Evolutionary conservation across 768 basidiomycete species (phyloP), one percentile per base, ranked within the genome.

Genomic region (Leccinum fibrillosum): DNA sequence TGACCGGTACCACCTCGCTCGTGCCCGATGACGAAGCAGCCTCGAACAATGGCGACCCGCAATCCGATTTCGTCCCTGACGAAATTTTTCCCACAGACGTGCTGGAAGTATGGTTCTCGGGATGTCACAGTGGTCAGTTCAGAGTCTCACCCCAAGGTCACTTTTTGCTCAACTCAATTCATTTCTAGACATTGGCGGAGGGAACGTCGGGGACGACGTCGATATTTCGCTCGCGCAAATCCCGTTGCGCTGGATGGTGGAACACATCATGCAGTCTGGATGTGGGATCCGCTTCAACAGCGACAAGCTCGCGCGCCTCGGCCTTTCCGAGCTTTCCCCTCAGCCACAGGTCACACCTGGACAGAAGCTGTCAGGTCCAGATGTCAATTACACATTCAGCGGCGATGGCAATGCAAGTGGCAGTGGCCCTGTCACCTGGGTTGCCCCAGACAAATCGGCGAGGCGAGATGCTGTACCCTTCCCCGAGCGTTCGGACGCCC

Each of bases 21-120:
- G 34, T 11, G 12, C 13, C 4, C 11, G 19, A 23, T 12, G 35
- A 19, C 28, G 57, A 48, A 10, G 12, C 34, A 17, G 8, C 34
- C 17, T 12, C 51, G 25, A 35, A 53, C 21, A 15, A 0, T 13
- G 15, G 30, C 12, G 53, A 49, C n/a, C 11, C 52, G 2, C 2
- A 28, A 1, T 34, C 25, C 5, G 35, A 21, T n/a, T 54, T 55
- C 47, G 56, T 49, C 5, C 3, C 42, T 7, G 47, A 63, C 9
- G 60, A 60, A 45, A 2, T 25, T 1, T 50, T 11, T 10, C 1
- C 21, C 28, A 73, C 81, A 1, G 83, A 90, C 68, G 83, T 90
- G 13, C 67, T 85, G 9, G 90, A 93, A 68, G 89, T 92, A 2
- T 93, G 89, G 89, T 93, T 93, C 62, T 64, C 83, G 6, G 90